Base-by-base conservation (phyloP, 306 rosid species). In the Castanea crenata region DNA sequence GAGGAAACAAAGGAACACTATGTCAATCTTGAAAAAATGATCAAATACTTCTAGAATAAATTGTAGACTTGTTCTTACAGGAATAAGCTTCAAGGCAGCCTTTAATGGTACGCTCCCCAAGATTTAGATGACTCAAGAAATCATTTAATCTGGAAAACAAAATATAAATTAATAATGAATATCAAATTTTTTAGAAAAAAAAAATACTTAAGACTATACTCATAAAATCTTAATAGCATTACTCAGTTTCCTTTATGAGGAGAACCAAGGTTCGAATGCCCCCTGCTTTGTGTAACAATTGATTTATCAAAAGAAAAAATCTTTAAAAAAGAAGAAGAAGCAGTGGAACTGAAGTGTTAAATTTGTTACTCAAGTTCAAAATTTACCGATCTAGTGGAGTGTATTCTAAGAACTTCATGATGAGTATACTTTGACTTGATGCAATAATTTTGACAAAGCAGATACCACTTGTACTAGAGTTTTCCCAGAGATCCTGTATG, bases 51-150 rank as follows among this genome's bases (percentile, higher is more conserved):
- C 31, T 38, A n/a, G 38, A 79, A 49, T 49, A 49, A 49, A 61
- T 34, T 73, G 55, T 16, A 3, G 38, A 68, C 19, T 82, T 12
- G 55, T 79, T 41, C 99, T 91, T 86, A 95, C 99, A 95, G 62
- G 97, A 93, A 76, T 95, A 95, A 80, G 99, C 99, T 87, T 93
- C 99, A 62, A 95, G 89, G 71, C 89, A 84, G 62, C 98, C 98
- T 80, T 86, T 90, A 86, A 95, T 89, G 18, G 96, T 88, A n/a
- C 97, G 91, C 79, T 90, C 99, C 79, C 99, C 99, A 80, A 95
- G 86, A 86, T 95, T 87, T 79, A 95, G 84, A 90, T 83, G 79
- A 83, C 86, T 77, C 69, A 91, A 84, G 81, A 92, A 95, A 79
- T 82, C 91, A 77, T 90, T 93, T 81, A 92, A 83, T 77, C 98